Evolutionary conservation across 2,329 filamentous ascomycete species (phyloP).

Genomic region (Cercospora zeae-maydis): DNA sequence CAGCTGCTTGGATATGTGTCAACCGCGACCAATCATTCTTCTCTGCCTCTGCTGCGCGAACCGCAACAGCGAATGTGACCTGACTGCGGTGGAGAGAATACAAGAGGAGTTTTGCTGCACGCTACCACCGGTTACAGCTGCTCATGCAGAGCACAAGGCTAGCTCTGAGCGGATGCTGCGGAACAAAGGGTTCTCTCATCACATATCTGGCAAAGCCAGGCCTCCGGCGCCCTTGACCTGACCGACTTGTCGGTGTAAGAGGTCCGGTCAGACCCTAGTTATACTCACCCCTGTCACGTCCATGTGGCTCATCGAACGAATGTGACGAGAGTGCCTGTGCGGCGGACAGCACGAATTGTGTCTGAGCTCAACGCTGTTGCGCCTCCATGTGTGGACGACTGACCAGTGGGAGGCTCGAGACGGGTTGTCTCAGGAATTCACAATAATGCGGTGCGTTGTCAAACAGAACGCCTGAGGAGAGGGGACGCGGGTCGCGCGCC

Average conservation of each 20-base stretch:
- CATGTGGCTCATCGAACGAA: neutral
- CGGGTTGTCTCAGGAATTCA: neutral
- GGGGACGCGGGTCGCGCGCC: neutral
- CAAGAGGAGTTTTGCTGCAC: neutral
- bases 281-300: neutral
- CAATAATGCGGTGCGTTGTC: neutral
- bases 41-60: neutral
- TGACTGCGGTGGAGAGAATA: neutral
- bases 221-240: neutral
- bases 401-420: neutral
- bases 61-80: neutral
- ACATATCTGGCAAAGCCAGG: neutral
- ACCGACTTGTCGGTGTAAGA: too few relatives aligned
- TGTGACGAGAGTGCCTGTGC: neutral
- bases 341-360: neutral
- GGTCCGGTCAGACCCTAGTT: too few relatives aligned
- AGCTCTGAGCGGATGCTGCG: neutral
- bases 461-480: neutral
- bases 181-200: neutral
- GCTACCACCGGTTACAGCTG: neutral
- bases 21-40: neutral
- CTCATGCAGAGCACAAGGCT: neutral
- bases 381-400: neutral
- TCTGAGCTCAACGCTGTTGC: neutral
- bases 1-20: neutral